Evolutionary conservation across 1,284 basidiomycete species (phyloP).

Genomic region (Fomitopsis palustris): DNA sequence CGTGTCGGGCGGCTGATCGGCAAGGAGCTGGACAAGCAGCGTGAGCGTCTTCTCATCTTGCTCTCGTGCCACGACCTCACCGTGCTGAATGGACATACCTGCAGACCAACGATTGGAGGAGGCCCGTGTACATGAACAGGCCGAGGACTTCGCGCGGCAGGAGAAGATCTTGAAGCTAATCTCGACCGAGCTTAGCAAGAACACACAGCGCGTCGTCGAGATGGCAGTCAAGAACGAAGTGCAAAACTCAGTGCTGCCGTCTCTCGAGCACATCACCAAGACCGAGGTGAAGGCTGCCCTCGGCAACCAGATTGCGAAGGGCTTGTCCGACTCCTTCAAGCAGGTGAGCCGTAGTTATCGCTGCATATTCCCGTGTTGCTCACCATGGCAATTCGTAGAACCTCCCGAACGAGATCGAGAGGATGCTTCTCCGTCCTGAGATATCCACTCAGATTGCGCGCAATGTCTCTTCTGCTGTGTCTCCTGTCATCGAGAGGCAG

Average conservation of each 20-base stretch:
- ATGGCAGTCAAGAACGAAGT: constrained; percentile 80
- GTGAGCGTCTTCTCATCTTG: constrained; percentile 36
- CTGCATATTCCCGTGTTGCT: constrained; percentile 1
- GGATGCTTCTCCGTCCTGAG: constrained; percentile 70
- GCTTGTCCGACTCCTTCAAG: constrained; percentile 67
- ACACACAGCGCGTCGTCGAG: constrained; percentile 82
- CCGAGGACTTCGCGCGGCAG: constrained; percentile 75
- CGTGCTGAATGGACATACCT: background rate
- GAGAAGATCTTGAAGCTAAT: constrained; percentile 85
- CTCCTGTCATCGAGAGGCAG: constrained; percentile 72
- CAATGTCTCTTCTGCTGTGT: constrained; percentile 61
- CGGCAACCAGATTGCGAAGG: constrained; percentile 70
- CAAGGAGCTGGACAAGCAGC: constrained; percentile 85
- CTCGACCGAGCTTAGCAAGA: constrained; percentile 78
- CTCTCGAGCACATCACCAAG: constrained; percentile 74
- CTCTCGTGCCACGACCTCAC: background rate
- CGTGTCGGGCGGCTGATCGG: constrained; percentile 71
- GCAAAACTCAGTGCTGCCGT: constrained; percentile 74
- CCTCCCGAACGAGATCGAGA: constrained; percentile 74
- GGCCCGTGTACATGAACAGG: constrained; percentile 68
- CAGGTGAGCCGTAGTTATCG: constrained; percentile 43
- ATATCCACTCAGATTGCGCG: constrained; percentile 71
- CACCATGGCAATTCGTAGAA: constrained; percentile 38
- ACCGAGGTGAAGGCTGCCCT: constrained; percentile 72
- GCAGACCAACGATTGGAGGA: constrained; percentile 80